A percentile compares a stretch with the other conserved stretches of the same genome.
Evolutionary conservation across 495 filamentous ascomycete species (phyloP).

Genomic region (Aspergillus wentii): DNA sequence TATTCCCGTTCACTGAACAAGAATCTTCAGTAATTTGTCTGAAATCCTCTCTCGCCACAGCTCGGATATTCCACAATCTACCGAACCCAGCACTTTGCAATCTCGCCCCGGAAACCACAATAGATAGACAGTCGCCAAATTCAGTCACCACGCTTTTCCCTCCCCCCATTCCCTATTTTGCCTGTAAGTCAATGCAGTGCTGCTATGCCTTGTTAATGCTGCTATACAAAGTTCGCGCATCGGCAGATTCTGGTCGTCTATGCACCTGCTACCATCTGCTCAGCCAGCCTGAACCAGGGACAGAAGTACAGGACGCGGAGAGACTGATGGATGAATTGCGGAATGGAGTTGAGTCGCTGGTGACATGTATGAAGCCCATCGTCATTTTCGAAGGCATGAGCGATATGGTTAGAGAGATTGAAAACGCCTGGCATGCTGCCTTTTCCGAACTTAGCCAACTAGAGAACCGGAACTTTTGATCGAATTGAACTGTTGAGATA

Average conservation of each 20-base stretch:
- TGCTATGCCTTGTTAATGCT: conserved; percentile 48
- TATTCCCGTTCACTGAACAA: conserved; percentile 39
- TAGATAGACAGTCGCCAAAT: conserved; percentile 25
- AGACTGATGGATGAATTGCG: conserved; percentile 37
- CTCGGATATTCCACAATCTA: conserved; percentile 33
- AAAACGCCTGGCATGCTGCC: conserved; percentile 13
- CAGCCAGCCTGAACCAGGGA: conserved; percentile 15
- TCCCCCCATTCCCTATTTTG: conserved; percentile 46
- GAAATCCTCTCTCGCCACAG: conserved; percentile 37
- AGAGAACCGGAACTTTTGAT: no score
- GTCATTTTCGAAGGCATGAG: conserved; percentile 18
- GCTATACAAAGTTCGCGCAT: conserved; percentile 25
- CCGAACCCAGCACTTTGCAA: conserved; percentile 28
- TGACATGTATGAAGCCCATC: conserved; percentile 27
- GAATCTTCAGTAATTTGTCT: conserved; percentile 44
- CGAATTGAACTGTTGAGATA: no score
- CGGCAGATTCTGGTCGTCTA: conserved; percentile 11
- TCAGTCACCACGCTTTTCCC: no score
- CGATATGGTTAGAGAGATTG: conserved; percentile 18
- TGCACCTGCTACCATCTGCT: conserved; percentile 17
- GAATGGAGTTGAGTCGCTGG: conserved; percentile 35
- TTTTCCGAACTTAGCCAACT: no score
- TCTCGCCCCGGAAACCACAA: conserved; percentile 1
- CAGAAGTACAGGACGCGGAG: conserved; percentile 29
- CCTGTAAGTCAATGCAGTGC: conserved; percentile 50